Base-by-base conservation (phyloP, 257 asterid species). In the Penstemon newberryi region DNA sequence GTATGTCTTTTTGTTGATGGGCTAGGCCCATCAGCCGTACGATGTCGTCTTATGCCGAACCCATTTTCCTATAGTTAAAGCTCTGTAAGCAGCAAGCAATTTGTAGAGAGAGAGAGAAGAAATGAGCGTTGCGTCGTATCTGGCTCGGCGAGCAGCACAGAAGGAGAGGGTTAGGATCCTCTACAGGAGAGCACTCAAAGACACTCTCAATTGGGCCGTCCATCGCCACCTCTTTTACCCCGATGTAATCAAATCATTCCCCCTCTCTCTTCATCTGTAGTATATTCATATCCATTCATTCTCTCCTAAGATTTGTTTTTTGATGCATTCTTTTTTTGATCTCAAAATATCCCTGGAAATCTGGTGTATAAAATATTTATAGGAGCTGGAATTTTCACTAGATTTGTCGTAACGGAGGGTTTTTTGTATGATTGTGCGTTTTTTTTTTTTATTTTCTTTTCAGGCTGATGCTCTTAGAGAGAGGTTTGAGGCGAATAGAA, bases 161-260 rank as follows among this genome's bases (percentile, higher is more conserved):
- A 94, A 83, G 88, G 97, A 94, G 84, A 89, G 87, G 80, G 99
- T 94, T 11, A 76, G 96, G 84, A 89, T 86, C 86, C 96, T 94
- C 68, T 94, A 91, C 87, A 70, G 96, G 76, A 81, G 95, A 64
- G 87, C 99, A 12, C 97, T 94, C 79, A 89, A 86, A 84, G 97
- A 94, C 74, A 89, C 98, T 66, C 96, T 94, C 73, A 94, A 87
- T 76, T 94, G 97, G 97, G 97, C 97, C 39, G 99, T 94, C 73
- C 97, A 94, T 85, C 97, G 99, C 82, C 99, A 91, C 75, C 91
- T 91, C 87, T 94, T 94, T 72, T 94, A 91, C 74, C 64, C 83
- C 40, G 97, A 94, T 78, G 99, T 94, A 82, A 79, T 42, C 39
- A 19, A 57, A 39, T 54, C 45, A 36, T 38, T 57, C 74, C 72